phyloP scores from a whole-genome alignment of 1,284 basidiomycete species.

The Cutaneotrichosporon daszewskae region DNA sequence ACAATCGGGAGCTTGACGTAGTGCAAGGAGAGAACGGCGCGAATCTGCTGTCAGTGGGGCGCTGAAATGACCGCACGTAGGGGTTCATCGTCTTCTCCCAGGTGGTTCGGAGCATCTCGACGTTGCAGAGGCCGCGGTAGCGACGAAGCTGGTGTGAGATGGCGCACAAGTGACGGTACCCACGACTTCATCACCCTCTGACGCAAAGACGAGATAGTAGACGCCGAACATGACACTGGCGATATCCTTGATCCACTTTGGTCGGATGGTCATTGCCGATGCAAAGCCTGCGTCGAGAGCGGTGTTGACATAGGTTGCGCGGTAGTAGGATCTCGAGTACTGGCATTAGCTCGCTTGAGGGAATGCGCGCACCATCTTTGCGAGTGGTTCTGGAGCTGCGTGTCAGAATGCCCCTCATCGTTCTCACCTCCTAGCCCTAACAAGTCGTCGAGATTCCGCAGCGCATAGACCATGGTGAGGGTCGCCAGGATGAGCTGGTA shows the following conservation, averaged over 20 bases:
- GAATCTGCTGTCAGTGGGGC: constrained; percentile 54
- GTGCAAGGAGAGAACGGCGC: constrained; percentile 58
- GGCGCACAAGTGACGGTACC: constrained; percentile 12
- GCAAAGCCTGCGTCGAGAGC: constrained; percentile 97
- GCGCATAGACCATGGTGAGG: constrained; percentile 75
- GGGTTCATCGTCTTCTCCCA: constrained; percentile 98
- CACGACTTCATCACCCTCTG: constrained; percentile 91
- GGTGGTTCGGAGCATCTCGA: constrained; percentile 88
- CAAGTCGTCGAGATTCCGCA: constrained; percentile 80
- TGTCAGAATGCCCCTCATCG: neutral
- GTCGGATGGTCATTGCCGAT: constrained; percentile 86
- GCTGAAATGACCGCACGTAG: constrained; percentile 60
- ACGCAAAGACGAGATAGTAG: constrained; percentile 92
- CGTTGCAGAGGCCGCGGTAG: constrained; percentile 85
- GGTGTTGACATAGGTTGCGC: constrained; percentile 91
- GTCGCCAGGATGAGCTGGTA: constrained; percentile 89
- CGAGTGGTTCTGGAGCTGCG: constrained; percentile 85
- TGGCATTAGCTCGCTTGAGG: constrained; percentile 38
- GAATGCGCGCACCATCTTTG: constrained; percentile 63
- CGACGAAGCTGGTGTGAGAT: constrained; percentile 63
- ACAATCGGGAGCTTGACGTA: constrained; percentile 59
- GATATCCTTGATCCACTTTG: constrained; percentile 84
- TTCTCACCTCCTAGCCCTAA: constrained; percentile 71
- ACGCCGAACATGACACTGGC: constrained; percentile 74
- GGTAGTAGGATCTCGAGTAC: constrained; percentile 90